Evolutionary conservation across 139 green algal genomes (phyloP), one percentile per base, ranked within the genome.

Genomic region (Micractinium conductrix): DNA sequence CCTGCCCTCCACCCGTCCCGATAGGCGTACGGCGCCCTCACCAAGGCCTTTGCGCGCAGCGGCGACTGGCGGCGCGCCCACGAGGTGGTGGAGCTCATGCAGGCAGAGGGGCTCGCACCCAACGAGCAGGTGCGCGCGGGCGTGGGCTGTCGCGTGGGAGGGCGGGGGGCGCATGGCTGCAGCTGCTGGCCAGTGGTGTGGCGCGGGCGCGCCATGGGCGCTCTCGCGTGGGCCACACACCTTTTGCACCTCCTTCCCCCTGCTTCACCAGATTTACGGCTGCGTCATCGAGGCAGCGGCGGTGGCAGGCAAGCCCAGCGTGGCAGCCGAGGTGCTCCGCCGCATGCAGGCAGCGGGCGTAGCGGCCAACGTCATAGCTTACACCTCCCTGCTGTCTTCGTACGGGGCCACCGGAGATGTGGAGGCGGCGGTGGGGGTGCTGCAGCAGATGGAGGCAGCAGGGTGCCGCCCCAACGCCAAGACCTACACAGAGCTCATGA

Each of bases 401-500:
- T 93, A 91, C 73, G 80, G 78, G 14, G 43, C 74, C 12, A 70
- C 69, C 10, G 73, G 81, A 30, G 76, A 88, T 33, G 35, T 79
- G 17, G 53, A 40, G 38, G 22, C 42, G 22, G 83, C 82, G 8
- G 19, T 78, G 38, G n/a, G 30, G 0, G 71, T 90, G 60, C 80
- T 89, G 62, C 63, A 24, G 21, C n/a, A 85, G 37, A 87, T 88
- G 37, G 53, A 24, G 44, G 74, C 48, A 26, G 50, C 35, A 7
- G 62, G 65, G 30, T 38, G 42, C 26, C 28, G 1, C 5, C 82
- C 82, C 60, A 92, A 96, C 79, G 79, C 85, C 4, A 95, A 96
- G 30, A 89, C 96, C 30, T 96, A 94, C 87, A 96, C 96, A 58
- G 92, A 93, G 17, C 91, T 97, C 44, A 91, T 97, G 50, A 87